phyloP scores from a whole-genome alignment of 2,329 filamentous ascomycete species.

The Coniochaeta ligniaria region DNA sequence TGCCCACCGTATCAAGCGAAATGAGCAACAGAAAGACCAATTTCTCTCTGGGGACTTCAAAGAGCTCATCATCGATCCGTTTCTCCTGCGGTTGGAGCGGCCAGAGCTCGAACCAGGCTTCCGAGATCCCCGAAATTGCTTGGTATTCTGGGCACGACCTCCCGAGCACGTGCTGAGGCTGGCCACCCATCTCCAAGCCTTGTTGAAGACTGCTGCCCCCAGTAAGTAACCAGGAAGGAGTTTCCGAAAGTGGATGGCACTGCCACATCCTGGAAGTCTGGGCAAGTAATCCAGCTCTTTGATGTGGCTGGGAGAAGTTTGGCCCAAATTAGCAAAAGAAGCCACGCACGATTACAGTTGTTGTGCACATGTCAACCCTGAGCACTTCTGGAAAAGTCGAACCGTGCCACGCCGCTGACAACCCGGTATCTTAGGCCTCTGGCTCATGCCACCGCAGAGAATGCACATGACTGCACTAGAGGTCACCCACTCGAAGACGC shows the following conservation, averaged over 20 bases:
- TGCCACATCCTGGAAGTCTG: too few species aligned
- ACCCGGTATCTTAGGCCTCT: constrained; percentile 51
- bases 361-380: too few species aligned
- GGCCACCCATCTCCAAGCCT: constrained; percentile 60
- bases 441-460: constrained; percentile 73
- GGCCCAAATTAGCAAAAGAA: too few species aligned
- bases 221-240: constrained; percentile 42
- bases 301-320: too few species aligned
- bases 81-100: constrained; percentile 63
- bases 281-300: too few species aligned
- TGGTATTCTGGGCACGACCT: constrained; percentile 85
- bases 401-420: neutral
- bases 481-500: constrained; percentile 70
- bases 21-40: constrained; percentile 66
- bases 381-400: neutral
- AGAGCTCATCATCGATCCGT: constrained; percentile 68
- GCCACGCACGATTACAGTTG: too few species aligned
- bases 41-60: constrained; percentile 62
- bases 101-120: constrained; percentile 60
- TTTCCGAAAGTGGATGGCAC: constrained; percentile 1
- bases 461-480: constrained; percentile 86
- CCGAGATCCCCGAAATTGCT: constrained; percentile 68
- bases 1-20: constrained; percentile 67
- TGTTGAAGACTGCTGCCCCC: constrained; percentile 57
- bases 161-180: constrained; percentile 63